Base-by-base conservation (phyloP, 106 monocot genomes). In the Phalaenopsis aphrodite region DNA sequence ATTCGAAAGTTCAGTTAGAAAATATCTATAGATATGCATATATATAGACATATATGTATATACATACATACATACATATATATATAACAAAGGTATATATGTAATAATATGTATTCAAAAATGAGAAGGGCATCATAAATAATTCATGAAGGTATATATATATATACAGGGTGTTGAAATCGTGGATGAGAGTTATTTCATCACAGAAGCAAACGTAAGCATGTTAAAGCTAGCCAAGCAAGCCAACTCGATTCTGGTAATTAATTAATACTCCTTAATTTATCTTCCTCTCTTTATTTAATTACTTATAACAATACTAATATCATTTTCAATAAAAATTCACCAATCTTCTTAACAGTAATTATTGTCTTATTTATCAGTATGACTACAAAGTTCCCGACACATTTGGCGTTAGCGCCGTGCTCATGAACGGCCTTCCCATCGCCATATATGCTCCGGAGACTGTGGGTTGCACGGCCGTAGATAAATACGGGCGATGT, bases 221-320 rank as follows among this genome's bases (percentile, higher is more conserved):
- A 98, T 98, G 98, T 80, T 98, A 36, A 92, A 98, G 86, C 82
- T 94, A 38, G 98, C 98, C 79, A 90, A 94, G 73, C 89, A 98
- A 80, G 92, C 89, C 16, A 91, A 92, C 85, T 87, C 87, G 69
- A 98, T 98, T 58, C 75, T 98, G 92, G 97, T 97, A 69, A 68
- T 5, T 41, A 45, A 6, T 6, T 45, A 3, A 45, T 45, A 6
- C 43, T 45, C 43, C 43, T 45, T 45, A 3, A 45, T 45, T 45
- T 45, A 45, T 45, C 5, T 6, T 4, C 3, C 43, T 45, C 3
- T 45, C 43, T 45, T 45, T 3, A 45, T 45, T 45, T 6, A 45
- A 45, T 45, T 45, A 30, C 30, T 30, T 30, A 30, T 30, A 30
- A 30, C 30, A 30, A 30, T 30, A 8, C 52, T 52, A 52, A 52